Conservation (phyloP, 106 monocot genomes). For the Posidonia australis region DNA sequence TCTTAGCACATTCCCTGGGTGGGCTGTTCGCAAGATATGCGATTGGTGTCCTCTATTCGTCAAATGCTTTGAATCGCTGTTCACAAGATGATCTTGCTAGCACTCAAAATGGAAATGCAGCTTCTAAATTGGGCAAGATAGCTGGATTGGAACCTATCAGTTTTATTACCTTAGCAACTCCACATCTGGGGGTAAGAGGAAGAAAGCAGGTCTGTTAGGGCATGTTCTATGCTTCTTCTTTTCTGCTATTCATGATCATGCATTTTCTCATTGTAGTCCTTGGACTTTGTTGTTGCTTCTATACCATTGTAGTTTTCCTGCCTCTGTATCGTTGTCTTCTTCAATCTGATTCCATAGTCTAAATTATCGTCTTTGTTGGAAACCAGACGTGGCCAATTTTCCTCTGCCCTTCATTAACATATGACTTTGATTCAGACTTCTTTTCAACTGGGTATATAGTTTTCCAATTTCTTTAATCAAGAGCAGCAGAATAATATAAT, state of each 20-base stretch:
- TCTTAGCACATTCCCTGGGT: constrained; percentile 85
- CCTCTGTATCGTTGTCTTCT: no score
- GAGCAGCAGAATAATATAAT: no score
- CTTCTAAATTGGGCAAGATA: constrained; percentile 35
- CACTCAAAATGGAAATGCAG: constrained; percentile 9
- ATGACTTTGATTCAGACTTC: no score
- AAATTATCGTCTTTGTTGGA: no score
- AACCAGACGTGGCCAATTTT: no score
- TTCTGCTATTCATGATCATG: background rate
- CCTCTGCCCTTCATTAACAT: no score
- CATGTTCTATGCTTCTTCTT: background rate
- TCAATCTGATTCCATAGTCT: no score
- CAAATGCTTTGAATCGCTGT: constrained; percentile 9
- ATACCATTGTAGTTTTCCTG: no score
- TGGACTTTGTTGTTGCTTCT: no score
- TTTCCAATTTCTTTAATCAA: no score
- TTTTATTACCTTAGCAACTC: constrained; percentile 95
- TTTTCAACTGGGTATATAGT: no score
- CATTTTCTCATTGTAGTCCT: no score
- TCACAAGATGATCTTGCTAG: constrained; percentile 2
- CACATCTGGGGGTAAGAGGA: constrained; percentile 93
- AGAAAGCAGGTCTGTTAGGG: constrained; percentile 57
- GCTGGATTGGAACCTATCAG: constrained; percentile 68
- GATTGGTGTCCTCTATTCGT: constrained; percentile 56
- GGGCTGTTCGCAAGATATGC: constrained; percentile 93